Evolutionary conservation across 306 rosid genomes (phyloP).

Genomic region (Neltuma alba): DNA sequence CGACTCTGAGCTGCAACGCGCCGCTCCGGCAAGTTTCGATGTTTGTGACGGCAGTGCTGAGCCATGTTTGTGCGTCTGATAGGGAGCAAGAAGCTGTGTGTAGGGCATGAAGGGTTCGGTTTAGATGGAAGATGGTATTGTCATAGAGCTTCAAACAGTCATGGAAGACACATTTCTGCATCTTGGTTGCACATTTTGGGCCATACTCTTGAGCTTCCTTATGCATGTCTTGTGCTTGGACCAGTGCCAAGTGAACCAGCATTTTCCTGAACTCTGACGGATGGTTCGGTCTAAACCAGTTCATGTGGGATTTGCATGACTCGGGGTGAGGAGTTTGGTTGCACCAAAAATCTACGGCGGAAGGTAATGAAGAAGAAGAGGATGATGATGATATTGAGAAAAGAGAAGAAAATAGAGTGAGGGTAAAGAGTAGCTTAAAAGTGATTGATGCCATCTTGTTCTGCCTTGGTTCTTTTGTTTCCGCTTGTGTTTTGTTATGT

Average conservation of each 20-base stretch:
- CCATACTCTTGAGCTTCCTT: constrained; percentile 25
- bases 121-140: constrained; percentile 62
- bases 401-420: too few relatives aligned
- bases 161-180: constrained; percentile 46
- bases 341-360: not conserved
- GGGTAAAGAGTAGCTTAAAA: constrained; percentile 38
- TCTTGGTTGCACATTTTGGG: constrained; percentile 30
- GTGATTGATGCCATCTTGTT: constrained; percentile 39
- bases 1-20: constrained; percentile 40
- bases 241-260: constrained; percentile 53
- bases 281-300: constrained; percentile 43
- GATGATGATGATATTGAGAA: too few relatives aligned
- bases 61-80: constrained; percentile 88
- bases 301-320: constrained; percentile 61
- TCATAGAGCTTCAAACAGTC: constrained; percentile 77
- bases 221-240: constrained; percentile 44
- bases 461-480: not conserved
- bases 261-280: constrained; percentile 49
- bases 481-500: constrained; percentile 14
- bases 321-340: constrained; percentile 37
- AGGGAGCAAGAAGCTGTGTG: constrained; percentile 16
- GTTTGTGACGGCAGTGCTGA: constrained; percentile 83
- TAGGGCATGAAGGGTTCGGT: constrained; percentile 58
- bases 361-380: not conserved
- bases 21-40: constrained; percentile 56